Base-by-base conservation (phyloP, 352 stramenopile genomes). In the Phytophthora ohioensis region DNA sequence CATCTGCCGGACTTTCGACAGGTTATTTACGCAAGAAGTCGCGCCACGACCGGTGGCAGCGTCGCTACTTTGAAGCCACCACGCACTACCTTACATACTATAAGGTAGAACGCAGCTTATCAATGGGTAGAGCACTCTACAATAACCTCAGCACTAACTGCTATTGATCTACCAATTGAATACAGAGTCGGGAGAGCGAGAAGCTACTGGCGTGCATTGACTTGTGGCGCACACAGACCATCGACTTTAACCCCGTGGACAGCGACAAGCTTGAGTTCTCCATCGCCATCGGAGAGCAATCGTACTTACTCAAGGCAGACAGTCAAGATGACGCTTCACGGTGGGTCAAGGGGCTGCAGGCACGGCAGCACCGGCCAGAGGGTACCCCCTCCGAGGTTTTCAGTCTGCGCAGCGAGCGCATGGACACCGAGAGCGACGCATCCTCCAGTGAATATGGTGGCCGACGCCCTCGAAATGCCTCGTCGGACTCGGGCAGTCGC, bases 41-140 rank as follows among this genome's bases (percentile, higher is more conserved):
- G 58, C 91, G 92, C 56, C 89, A 97, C 70, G 90, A 95, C 42
- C 89, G 91, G 43, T 98, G 97, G 97, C 97, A 99, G 75, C 96
- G 95, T 54, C 91, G 97, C 55, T 99, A 98, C 84, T 99, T 99
- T 75, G 97, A 99, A 84, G 98, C 94, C 15, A 98, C 98, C 59
- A 98, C 96, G 51, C 93, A 98, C 81, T 98, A 98, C 78, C 82
- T 99, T 31, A 99, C 97, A 10, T 99, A 99, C 82, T 99, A 99
- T 84, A 99, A 99, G 91, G 91, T 97, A 54, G 35, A 31, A 12
- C 27, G 17, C 32, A 45, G 12, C 21, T 4, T 63, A 2, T 15
- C 10, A 21, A 31, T 27, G 5, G 27, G 21, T 27, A 27, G 21
- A 27, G 21, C 21, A 27, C 21, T 27, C n/a, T 57, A 61, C 30